Base-by-base conservation (phyloP, 2,329 filamentous ascomycete genomes). In the Fusarium bulbicola region DNA sequence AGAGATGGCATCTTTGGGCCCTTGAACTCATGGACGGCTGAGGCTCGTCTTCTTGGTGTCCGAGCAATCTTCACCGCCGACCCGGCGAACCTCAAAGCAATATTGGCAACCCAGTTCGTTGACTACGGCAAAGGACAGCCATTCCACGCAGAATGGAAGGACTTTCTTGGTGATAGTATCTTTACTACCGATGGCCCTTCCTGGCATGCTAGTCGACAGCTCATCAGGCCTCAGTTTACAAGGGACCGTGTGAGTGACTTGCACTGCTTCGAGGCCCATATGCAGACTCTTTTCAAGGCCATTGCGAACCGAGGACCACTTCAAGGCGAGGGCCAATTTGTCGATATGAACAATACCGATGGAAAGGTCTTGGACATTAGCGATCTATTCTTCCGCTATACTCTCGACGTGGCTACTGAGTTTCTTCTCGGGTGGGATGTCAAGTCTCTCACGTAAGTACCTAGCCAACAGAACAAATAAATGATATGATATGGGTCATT, bases 81-180 rank as follows among this genome's bases (percentile, higher is more conserved):
- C 74, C 92, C 93, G 1, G 94, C 97, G 78, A 97, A 97, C 79
- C 92, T 97, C 84, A 97, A 97, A 81, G 93, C 95, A 11, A 87
- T 98, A 28, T 86, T 98, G n/a, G 93, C 95, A 1, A 92, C 92
- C 3, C 94, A 97, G 79, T 98, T 98, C 79, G 63, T 74, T 45
- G 93, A 97, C 78, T 98, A 91, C 79, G 95, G 95, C 76, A 95
- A 97, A 80, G 94, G 95, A 12, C 83, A 90, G 70, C 82, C 85
- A 28, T 97, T 97, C 83, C 92, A 95, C 76, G 75, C 82, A 14
- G 92, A 95, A 58, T 97, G 92, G 92, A 86, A 89, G 64, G 89
- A 91, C 20, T 97, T 93, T 72, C 84, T 97, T 26, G 93, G 92
- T 30, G 88, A 94, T 76, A 80, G 90, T 82, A 94, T 93, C 84